A percentile compares a stretch with the other conserved stretches of the same genome.
These are phyloP conservation scores for Apophysomyces trapeziformis DNA, from an alignment of 371 early-diverging fungal species.

Conservation along the genomic window DNA sequence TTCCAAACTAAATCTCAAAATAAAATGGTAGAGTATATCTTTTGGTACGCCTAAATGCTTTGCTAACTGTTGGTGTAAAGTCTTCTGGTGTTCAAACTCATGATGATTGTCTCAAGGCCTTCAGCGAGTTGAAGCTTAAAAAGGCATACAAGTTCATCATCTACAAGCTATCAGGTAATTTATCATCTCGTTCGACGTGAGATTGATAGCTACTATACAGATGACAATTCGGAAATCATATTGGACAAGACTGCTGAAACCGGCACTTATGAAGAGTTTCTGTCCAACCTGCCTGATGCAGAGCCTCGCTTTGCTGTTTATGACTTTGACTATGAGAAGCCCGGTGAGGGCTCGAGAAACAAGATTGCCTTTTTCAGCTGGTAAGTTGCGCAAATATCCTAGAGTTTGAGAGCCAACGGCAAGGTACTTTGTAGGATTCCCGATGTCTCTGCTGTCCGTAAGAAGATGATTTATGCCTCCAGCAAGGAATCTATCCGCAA, in stretches of 20 bases:
- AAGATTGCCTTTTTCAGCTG: conserved; percentile 64
- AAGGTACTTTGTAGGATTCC: conserved; percentile 71
- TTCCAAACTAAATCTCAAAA: background rate
- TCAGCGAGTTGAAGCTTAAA: conserved; percentile 73
- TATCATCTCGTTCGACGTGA: background rate
- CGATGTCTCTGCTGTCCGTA: conserved; percentile 74
- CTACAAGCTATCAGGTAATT: conserved; percentile 73
- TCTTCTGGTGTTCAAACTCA: conserved; percentile 76
- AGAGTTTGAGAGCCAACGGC: background rate
- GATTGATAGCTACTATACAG: conserved; percentile 20
- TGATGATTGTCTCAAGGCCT: conserved; percentile 64
- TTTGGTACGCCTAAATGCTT: too few species aligned
- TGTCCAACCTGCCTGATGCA: conserved; percentile 62
- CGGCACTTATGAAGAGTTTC: conserved; percentile 70
- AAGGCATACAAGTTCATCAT: conserved; percentile 78
- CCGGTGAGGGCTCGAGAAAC: conserved; percentile 71
- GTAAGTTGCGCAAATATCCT: conserved; percentile 28
- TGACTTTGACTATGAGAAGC: conserved; percentile 78
- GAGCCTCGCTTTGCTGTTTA: conserved; percentile 87
- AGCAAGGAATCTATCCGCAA: conserved; percentile 85
- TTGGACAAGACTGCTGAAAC: conserved; percentile 65
- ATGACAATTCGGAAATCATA: conserved; percentile 63
- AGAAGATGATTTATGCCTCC: conserved; percentile 94
- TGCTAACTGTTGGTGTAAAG: conserved; percentile 23
- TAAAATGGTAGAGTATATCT: background rate